A percentile compares a stretch with the other conserved stretches of the same genome.
These are phyloP conservation scores for Hordeum pubiflorum DNA, from an alignment of 202 grass and related monocot species.

Conservation along the genomic window DNA sequence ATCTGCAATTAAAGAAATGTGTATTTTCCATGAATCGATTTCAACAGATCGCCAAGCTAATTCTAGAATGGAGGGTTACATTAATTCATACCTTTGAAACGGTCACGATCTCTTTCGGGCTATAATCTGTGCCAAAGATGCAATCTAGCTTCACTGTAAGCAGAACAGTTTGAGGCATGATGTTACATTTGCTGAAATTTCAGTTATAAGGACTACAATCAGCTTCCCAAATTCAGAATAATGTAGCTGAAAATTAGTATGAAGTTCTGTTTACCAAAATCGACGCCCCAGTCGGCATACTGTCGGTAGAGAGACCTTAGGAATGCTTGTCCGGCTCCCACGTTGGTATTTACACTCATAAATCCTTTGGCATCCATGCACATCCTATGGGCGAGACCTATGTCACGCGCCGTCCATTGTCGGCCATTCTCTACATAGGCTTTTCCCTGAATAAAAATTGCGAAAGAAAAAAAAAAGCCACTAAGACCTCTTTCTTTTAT, in stretches of 20 bases:
- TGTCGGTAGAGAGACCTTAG: slow-evolving; percentile 71
- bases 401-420: slow-evolving; percentile 54
- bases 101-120: slow-evolving; percentile 63
- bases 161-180: neutral
- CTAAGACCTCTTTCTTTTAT: too few relatives aligned
- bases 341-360: slow-evolving; percentile 78
- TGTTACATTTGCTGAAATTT: neutral
- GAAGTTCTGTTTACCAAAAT: slow-evolving; percentile 54
- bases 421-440: slow-evolving; percentile 39
- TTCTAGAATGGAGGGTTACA: neutral
- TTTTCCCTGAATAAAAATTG: slow-evolving; percentile 32
- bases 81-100: slow-evolving; percentile 55
- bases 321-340: slow-evolving; percentile 72
- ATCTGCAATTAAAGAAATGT: slow-evolving; percentile 31
- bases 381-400: slow-evolving; percentile 69
- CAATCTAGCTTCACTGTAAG: slow-evolving; percentile 85
- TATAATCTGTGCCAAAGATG: slow-evolving; percentile 82
- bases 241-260: neutral
- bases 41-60: neutral
- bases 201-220: neutral
- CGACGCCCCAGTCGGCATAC: slow-evolving; percentile 73
- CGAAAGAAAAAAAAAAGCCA: too few relatives aligned
- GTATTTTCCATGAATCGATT: neutral
- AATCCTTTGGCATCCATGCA: slow-evolving; percentile 80
- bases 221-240: neutral